Evolutionary conservation across 1,139 yeast genomes (phyloP).

Genomic region (Candida albicans): DNA sequence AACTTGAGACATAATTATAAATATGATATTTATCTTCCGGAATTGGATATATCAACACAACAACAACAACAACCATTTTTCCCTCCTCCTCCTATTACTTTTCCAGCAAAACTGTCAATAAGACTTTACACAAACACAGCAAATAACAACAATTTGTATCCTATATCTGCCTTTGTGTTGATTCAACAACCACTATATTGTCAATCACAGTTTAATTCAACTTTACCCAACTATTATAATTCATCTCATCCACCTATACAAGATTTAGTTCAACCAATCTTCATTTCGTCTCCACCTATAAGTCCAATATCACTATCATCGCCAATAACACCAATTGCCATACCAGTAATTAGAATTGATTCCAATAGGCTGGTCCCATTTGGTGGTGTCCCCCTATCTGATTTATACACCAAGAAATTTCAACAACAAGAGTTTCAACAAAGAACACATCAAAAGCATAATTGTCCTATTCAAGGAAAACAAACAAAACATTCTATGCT

Average conservation of each 20-base stretch:
- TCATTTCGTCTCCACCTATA: slow-evolving; percentile 1
- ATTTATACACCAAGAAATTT: too few relatives aligned
- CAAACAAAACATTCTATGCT: background rate
- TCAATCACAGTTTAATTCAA: too few relatives aligned
- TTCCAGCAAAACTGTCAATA: too few relatives aligned
- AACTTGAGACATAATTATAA: background rate
- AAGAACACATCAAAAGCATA: background rate
- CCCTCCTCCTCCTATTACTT: too few relatives aligned
- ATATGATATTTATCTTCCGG: background rate
- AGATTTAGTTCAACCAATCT: background rate
- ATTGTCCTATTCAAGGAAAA: background rate
- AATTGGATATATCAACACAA: background rate
- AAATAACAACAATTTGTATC: too few relatives aligned
- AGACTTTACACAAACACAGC: too few relatives aligned
- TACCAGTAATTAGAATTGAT: slow-evolving; percentile 20
- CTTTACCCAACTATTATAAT: too few relatives aligned
- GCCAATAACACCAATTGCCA: slow-evolving; percentile 46
- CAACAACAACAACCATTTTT: background rate
- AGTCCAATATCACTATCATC: background rate
- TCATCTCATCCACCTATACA: too few relatives aligned
- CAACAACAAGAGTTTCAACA: background rate
- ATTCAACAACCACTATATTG: too few relatives aligned
- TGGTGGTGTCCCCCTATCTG: slow-evolving; percentile 22
- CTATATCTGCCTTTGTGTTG: too few relatives aligned
- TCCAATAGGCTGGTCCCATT: slow-evolving; percentile 27